Evolutionary conservation across 768 basidiomycete genomes (phyloP).

Genomic region (Rubroboletus satanas): DNA sequence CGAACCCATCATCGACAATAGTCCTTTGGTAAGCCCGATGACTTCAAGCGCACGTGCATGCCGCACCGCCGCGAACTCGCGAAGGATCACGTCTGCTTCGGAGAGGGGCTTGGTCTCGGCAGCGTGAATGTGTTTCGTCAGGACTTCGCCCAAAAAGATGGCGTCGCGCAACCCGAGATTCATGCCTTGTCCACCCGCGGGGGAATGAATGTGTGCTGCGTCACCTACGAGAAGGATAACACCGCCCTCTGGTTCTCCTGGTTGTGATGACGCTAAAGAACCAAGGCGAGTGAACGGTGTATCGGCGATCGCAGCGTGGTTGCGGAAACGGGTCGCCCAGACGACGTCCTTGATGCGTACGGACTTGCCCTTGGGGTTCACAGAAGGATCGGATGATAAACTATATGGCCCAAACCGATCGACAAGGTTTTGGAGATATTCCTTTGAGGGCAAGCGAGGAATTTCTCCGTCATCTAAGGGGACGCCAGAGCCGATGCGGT

Average conservation of each 20-base stretch:
- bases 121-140: slow-evolving; percentile 35
- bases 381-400: slow-evolving; percentile 36
- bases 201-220: slow-evolving; percentile 53
- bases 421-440: slow-evolving; percentile 43
- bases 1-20: slow-evolving; percentile 26
- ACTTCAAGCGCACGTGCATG: slow-evolving; percentile 39
- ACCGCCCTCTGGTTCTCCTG: slow-evolving; percentile 12
- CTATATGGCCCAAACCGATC: slow-evolving; percentile 39
- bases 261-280: neutral
- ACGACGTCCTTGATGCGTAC: slow-evolving; percentile 36
- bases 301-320: slow-evolving; percentile 44
- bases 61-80: slow-evolving; percentile 35
- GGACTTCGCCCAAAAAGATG: slow-evolving; percentile 40
- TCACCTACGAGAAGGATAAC: slow-evolving; percentile 38
- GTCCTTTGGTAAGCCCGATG: slow-evolving; percentile 39
- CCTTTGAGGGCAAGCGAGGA: slow-evolving; percentile 36
- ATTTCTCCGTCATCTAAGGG: slow-evolving; percentile 35
- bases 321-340: slow-evolving; percentile 49
- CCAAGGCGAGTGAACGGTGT: slow-evolving; percentile 34
- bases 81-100: slow-evolving; percentile 33
- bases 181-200: slow-evolving; percentile 57
- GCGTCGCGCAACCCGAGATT: slow-evolving; percentile 55
- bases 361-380: slow-evolving; percentile 30
- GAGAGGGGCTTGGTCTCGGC: slow-evolving; percentile 5
- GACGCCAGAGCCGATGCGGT: slow-evolving; percentile 42